Base-by-base conservation (phyloP, 139 green algal genomes). In the Spirogloea muscicola region DNA sequence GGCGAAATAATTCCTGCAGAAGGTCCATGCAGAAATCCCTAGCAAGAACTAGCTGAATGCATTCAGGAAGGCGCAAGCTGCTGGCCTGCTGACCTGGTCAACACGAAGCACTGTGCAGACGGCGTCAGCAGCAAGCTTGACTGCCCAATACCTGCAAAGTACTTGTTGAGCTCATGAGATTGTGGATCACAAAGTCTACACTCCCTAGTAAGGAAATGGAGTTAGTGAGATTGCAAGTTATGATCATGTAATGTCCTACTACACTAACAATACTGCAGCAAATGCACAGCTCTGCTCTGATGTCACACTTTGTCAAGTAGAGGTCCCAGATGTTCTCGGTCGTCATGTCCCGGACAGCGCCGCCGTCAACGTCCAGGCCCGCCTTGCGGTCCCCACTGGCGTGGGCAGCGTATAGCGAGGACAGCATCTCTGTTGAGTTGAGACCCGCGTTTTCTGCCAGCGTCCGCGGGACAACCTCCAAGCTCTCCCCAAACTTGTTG, bases 21-120 rank as follows among this genome's bases (percentile, higher is more conserved):
- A 13, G 57, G 16, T 65, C 13, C 16, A 13, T 16, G 13, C 16
- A 13, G 13, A 65, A 57, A 13, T 57, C 10, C 29, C n/a, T 65
- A 65, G 13, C 10, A 42, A 16, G 57, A 42, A 42, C 29, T 65
- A 42, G 13, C 29, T n/a, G 13, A 38, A n/a, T 57, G 57, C 13
- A 21, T 31, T 13, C 13, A 65, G 10, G 57, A 13, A 42, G 31
- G 57, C 29, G 13, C 10, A 65, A 16, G 10, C 57, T 65, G 57
- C 29, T 31, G 10, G 31, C 13, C 13, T 65, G 10, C 16, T 65
- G 10, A 98, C 97, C 84, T 98, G 91, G 76, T 98, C 94, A 34
- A 98, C 93, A 21, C 90, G 87, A 58, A 98, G 87, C n/a, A 98
- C 88, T 1, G 94, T 98, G 21, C 75, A 72, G 2, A 91, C 94